A percentile compares a stretch with the other conserved stretches of the same genome.
Evolutionary conservation across 805 yeast genomes (phyloP).

Genomic region (Saccharomycopsis synnaedendra): DNA sequence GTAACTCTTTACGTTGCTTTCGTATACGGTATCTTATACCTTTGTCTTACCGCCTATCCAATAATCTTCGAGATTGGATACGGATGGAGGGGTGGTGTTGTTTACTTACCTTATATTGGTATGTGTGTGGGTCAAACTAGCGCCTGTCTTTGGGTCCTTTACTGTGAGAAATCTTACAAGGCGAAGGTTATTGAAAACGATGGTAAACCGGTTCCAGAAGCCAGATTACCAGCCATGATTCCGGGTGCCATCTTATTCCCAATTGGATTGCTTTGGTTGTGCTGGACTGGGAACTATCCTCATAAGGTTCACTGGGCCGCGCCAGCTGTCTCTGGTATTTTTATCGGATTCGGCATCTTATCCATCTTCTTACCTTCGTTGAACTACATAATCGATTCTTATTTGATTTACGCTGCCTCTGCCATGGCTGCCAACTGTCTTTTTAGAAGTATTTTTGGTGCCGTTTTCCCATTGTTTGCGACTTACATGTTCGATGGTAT

Average conservation of each 20-base stretch:
- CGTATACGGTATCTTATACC: constrained; percentile 68
- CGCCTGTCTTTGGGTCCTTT: constrained; percentile 37
- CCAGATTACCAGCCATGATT: constrained; percentile 68
- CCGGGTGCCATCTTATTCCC: constrained; percentile 63
- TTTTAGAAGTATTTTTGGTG: constrained; percentile 57
- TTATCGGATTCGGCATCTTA: constrained; percentile 58
- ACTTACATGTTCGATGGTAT: constrained; percentile 55
- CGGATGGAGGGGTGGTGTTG: constrained; percentile 49
- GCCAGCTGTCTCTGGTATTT: constrained; percentile 56
- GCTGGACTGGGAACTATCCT: constrained; percentile 78
- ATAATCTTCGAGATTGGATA: constrained; percentile 56
- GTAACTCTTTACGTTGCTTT: constrained; percentile 65
- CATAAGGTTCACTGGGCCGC: constrained; percentile 67
- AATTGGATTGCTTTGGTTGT: constrained; percentile 73
- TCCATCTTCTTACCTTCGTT: constrained; percentile 58
- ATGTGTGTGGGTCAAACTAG: constrained; percentile 62
- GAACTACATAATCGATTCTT: constrained; percentile 64
- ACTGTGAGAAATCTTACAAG: constrained; percentile 41
- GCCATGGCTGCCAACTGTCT: constrained; percentile 68
- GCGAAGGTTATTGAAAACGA: constrained; percentile 37
- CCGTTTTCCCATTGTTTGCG: constrained; percentile 64
- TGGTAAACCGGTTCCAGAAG: constrained; percentile 64
- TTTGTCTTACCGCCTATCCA: constrained; percentile 68
- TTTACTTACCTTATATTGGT: constrained; percentile 71
- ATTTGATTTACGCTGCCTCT: constrained; percentile 63